Conservation (phyloP, 495 filamentous ascomycete species). For the Chaetomium cochliodes region DNA sequence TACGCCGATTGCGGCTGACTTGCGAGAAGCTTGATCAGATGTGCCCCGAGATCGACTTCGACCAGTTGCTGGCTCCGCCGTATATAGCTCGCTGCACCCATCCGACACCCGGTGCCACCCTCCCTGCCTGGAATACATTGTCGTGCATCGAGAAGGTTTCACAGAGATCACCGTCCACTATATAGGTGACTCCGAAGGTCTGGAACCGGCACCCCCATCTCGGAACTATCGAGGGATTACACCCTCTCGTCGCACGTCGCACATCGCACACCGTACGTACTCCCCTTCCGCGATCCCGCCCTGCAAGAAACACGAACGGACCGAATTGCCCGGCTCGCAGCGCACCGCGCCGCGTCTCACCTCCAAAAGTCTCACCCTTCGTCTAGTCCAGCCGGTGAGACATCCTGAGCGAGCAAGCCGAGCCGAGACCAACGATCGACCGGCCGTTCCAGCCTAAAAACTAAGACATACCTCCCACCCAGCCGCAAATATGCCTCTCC, state of each 20-base stretch:
- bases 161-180: background rate
- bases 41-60: background rate
- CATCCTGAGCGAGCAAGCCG: background rate
- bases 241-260: background rate
- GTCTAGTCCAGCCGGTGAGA: background rate
- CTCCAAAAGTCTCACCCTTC: background rate
- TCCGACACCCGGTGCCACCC: constrained; percentile 7
- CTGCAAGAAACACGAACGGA: background rate
- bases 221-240: background rate
- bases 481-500: constrained; percentile 41
- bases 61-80: background rate
- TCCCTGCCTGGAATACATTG: constrained; percentile 3
- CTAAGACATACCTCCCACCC: background rate
- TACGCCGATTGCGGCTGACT: background rate
- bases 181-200: background rate
- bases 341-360: constrained; percentile 14
- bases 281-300: background rate
- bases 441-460: background rate
- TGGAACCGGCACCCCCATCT: background rate
- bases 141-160: background rate
- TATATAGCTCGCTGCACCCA: constrained; percentile 2
- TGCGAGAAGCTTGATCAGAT: background rate
- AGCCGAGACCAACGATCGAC: background rate
- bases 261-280: background rate
- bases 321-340: constrained; percentile 12